Evolutionary conservation across 1,284 basidiomycete genomes (phyloP).

Genomic region (Neonothopanus nambi): DNA sequence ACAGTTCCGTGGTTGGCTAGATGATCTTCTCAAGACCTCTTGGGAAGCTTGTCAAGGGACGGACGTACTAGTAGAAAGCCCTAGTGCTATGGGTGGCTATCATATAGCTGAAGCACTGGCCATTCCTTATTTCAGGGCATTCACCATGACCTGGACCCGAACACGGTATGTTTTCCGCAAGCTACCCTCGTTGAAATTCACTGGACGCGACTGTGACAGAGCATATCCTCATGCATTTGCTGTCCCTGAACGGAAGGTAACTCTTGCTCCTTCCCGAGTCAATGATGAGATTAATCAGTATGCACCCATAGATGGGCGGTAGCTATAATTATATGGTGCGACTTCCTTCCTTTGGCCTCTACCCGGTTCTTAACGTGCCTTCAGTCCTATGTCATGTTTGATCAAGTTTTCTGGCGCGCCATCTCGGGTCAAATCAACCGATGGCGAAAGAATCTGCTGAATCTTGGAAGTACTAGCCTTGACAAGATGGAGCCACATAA

Average conservation of each 20-base stretch:
- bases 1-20: slow-evolving; percentile 95
- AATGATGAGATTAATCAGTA: slow-evolving; percentile 16
- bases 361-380: background rate
- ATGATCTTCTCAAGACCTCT: slow-evolving; percentile 90
- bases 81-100: slow-evolving; percentile 97
- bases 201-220: slow-evolving; percentile 39
- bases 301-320: slow-evolving; percentile 76
- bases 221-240: slow-evolving; percentile 98
- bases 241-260: slow-evolving; percentile 86
- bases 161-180: slow-evolving; percentile 50
- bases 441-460: slow-evolving; percentile 84
- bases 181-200: slow-evolving; percentile 9
- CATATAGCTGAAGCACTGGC: slow-evolving; percentile 94
- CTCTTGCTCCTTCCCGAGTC: slow-evolving; percentile 8
- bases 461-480: slow-evolving; percentile 78
- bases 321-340: slow-evolving; percentile 96
- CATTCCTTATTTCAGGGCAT: slow-evolving; percentile 93
- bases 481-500: slow-evolving; percentile 96
- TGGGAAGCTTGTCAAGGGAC: slow-evolving; percentile 96
- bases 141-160: slow-evolving; percentile 85
- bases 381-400: slow-evolving; percentile 89
- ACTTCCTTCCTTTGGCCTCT: slow-evolving; percentile 7
- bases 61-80: slow-evolving; percentile 92
- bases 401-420: slow-evolving; percentile 97
- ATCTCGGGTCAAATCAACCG: slow-evolving; percentile 93